Percentiles rank a stretch among this genome's conserved stretches.
phyloP scores from a whole-genome alignment of 2,329 filamentous ascomycete genomes.

The Aspergillus transmontanensis region DNA sequence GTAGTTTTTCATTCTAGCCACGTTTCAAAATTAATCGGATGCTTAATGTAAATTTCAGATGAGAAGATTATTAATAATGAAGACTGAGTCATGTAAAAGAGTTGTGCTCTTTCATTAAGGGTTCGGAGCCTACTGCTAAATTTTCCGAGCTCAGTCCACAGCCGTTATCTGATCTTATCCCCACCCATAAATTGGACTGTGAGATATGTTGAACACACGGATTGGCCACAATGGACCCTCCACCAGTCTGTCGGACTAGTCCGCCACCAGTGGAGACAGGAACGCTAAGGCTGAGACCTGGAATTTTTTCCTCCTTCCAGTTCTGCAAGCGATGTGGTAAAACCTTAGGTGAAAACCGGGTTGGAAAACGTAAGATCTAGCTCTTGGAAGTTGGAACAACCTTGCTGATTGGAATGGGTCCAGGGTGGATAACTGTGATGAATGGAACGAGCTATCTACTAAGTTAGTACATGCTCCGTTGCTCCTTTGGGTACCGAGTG shows the following conservation, averaged over 20 bases:
- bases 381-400: not conserved
- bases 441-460: not conserved
- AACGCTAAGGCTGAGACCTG: not conserved
- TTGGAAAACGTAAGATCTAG: not conserved
- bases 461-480: not conserved
- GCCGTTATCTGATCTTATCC: not conserved
- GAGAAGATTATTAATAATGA: not conserved
- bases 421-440: not conserved
- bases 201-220: not conserved
- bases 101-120: not conserved
- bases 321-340: not conserved
- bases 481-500: constrained; percentile 10
- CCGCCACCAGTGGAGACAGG: not conserved
- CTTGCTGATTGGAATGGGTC: not conserved
- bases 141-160: not conserved
- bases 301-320: not conserved
- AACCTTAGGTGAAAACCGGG: not conserved
- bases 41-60: not conserved
- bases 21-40: not conserved
- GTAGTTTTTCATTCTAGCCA: not conserved
- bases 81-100: not conserved
- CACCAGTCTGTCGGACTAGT: not conserved
- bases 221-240: not conserved
- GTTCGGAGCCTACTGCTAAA: not conserved
- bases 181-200: not conserved